These are phyloP conservation scores for Colletotrichum melonis DNA, from an alignment of 2,329 filamentous ascomycete genomes.

Conservation along the genomic window DNA sequence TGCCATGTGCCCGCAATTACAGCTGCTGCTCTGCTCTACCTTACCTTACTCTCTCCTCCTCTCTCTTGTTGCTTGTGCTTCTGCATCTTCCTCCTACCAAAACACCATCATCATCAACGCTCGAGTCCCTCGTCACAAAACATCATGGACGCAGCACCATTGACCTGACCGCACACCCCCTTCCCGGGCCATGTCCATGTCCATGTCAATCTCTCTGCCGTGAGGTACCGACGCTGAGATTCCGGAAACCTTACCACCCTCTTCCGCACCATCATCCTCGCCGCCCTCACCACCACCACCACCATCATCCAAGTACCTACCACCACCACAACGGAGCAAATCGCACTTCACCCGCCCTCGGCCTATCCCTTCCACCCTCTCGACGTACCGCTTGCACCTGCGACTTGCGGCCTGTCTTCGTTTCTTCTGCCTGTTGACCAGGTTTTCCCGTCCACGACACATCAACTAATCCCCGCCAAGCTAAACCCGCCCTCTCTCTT, in stretches of 20 bases:
- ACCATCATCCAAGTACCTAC: not conserved
- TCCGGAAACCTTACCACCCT: not conserved
- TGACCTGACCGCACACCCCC: conserved; percentile 13
- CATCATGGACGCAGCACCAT: conserved; percentile 6
- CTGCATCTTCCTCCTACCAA: not conserved
- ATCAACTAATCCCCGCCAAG: conserved; percentile 15
- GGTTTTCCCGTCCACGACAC: conserved; percentile 25
- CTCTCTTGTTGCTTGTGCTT: not conserved
- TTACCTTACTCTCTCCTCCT: not conserved
- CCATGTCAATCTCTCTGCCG: conserved; percentile 14
- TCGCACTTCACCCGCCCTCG: not conserved
- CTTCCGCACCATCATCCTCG: not conserved
- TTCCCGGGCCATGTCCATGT: conserved; percentile 16
- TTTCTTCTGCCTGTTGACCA: conserved; percentile 36
- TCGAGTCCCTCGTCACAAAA: conserved; percentile 18
- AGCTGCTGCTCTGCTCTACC: too few species aligned
- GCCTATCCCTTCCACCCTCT: not conserved
- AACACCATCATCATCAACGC: conserved; percentile 12
- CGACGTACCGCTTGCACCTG: too few species aligned
- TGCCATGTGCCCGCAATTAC: not conserved
- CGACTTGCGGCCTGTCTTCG: conserved; percentile 12
- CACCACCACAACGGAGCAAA: not conserved
- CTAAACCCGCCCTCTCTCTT: conserved; percentile 2
- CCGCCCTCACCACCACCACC: not conserved
- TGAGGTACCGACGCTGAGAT: not conserved